Evolutionary conservation across 2,329 filamentous ascomycete species (phyloP).

Genomic region (Penicillium crustosum): DNA sequence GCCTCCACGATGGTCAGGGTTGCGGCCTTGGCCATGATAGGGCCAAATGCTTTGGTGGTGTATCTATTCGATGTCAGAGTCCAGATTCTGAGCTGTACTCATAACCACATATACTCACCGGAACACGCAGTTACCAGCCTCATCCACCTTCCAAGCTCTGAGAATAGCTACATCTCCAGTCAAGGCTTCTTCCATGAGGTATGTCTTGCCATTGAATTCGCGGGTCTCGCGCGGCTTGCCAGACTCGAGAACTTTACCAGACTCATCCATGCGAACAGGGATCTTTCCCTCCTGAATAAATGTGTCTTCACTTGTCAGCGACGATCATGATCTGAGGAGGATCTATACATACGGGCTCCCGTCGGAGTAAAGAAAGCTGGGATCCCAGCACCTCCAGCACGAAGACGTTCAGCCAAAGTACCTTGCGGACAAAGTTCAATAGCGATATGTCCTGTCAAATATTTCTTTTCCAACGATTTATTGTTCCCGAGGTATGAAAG

Average conservation of each 20-base stretch:
- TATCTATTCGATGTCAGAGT: conserved; percentile 42
- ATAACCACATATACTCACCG: conserved; percentile 46
- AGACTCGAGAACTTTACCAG: conserved; percentile 74
- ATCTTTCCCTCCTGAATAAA: conserved; percentile 43
- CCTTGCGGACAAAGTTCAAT: conserved; percentile 77
- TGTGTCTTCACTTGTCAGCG: conserved; percentile 28
- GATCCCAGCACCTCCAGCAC: conserved; percentile 72
- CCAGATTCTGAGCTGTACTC: too few relatives aligned
- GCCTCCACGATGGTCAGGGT: conserved; percentile 78
- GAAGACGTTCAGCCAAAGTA: conserved; percentile 51
- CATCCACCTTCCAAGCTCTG: conserved; percentile 73
- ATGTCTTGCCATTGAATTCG: conserved; percentile 70
- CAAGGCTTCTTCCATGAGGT: conserved; percentile 75
- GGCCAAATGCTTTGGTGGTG: conserved; percentile 72
- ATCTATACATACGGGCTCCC: conserved; percentile 56
- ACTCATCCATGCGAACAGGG: conserved; percentile 75
- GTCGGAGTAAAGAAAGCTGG: conserved; percentile 80
- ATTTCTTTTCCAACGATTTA: conserved; percentile 72
- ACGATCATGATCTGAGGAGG: background rate
- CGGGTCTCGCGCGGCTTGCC: conserved; percentile 68
- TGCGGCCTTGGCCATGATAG: conserved; percentile 79
- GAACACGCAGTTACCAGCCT: conserved; percentile 77
- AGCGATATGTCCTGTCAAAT: conserved; percentile 70
- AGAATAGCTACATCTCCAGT: conserved; percentile 75
- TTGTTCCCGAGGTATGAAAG: conserved; percentile 76